Evolutionary conservation across 2,329 filamentous ascomycete genomes (phyloP).

Genomic region (Paraphaeosphaeria minitans): DNA sequence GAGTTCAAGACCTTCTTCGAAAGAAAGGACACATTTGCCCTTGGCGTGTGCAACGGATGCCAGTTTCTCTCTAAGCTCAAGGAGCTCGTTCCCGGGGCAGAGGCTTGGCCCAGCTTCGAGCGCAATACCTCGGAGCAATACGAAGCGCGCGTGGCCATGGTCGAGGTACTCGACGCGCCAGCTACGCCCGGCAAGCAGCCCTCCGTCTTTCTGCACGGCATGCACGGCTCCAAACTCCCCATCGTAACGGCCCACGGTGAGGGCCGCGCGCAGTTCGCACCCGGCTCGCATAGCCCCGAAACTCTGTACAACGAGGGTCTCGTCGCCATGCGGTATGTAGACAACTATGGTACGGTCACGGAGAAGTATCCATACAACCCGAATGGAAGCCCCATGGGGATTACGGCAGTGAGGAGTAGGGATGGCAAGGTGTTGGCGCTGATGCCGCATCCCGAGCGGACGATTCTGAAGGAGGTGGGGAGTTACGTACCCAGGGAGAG

Average conservation of each 20-base stretch:
- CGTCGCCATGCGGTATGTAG: conserved; percentile 80
- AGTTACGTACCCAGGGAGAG: conserved; percentile 73
- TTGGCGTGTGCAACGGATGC: conserved; percentile 97
- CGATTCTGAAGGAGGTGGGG: conserved; percentile 76
- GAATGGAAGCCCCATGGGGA: conserved; percentile 81
- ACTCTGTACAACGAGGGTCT: conserved; percentile 68
- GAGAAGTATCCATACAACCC: conserved; percentile 88
- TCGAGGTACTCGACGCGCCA: conserved; percentile 69
- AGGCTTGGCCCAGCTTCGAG: conserved; percentile 83
- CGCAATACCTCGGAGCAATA: conserved; percentile 87
- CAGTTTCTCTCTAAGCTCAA: conserved; percentile 89
- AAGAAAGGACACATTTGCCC: conserved; percentile 84
- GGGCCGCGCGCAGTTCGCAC: conserved; percentile 69
- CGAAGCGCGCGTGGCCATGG: conserved; percentile 87
- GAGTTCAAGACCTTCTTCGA: conserved; percentile 88
- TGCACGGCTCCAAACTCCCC: conserved; percentile 80
- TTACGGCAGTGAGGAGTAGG: conserved; percentile 76
- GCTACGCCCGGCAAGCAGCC: conserved; percentile 39
- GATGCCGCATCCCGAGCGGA: conserved; percentile 96
- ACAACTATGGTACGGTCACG: conserved; percentile 77
- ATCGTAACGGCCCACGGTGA: conserved; percentile 92
- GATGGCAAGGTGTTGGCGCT: conserved; percentile 84
- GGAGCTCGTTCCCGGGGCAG: conserved; percentile 82
- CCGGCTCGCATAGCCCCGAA: conserved; percentile 50
- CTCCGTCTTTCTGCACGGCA: conserved; percentile 88